phyloP scores from a whole-genome alignment of 208 protist species.

The Entamoeba moshkovskii region DNA sequence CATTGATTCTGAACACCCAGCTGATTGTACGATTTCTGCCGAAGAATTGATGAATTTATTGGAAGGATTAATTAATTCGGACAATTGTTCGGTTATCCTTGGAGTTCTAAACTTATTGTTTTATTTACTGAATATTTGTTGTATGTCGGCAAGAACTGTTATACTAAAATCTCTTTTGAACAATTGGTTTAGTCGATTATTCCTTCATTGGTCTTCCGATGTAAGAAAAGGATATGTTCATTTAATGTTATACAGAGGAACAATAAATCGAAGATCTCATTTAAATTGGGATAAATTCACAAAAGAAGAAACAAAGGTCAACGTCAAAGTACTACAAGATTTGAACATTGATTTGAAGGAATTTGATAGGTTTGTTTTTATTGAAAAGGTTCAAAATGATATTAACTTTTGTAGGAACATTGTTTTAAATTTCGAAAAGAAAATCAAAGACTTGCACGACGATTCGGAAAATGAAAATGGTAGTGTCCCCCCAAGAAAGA shows the following conservation, averaged over 20 bases:
- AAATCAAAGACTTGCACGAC: background rate
- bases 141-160: background rate
- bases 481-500: background rate
- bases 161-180: background rate
- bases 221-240: background rate
- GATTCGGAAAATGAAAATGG: background rate
- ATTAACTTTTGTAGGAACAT: background rate
- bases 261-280: background rate
- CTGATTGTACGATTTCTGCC: background rate
- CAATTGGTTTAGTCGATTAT: background rate
- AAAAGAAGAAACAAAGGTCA: background rate
- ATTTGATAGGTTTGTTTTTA: background rate
- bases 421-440: background rate
- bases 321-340: background rate
- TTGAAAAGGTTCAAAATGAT: background rate
- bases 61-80: background rate
- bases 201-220: background rate
- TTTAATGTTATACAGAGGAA: background rate
- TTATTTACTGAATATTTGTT: background rate
- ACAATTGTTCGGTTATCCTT: background rate
- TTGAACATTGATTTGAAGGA: background rate
- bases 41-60: background rate
- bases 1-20: background rate
- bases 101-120: background rate
- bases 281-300: background rate